phyloP scores from a whole-genome alignment of 1,139 yeast genomes.

The Sugiyamaella paludigena region DNA sequence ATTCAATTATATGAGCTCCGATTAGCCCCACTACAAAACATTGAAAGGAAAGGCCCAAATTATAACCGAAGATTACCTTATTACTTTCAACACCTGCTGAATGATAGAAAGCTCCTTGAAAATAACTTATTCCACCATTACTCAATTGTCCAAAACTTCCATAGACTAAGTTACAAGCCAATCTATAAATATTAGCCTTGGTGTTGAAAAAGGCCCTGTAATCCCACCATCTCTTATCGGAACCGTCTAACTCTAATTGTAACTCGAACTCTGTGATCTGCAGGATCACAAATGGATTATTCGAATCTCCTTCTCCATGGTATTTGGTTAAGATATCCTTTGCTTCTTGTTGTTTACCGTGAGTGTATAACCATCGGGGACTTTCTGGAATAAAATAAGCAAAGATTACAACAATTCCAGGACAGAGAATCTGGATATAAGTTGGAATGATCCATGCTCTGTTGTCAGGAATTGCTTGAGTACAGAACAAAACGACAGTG shows the following conservation, averaged over 20 bases:
- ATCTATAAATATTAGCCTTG: conserved; percentile 38
- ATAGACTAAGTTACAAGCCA: conserved; percentile 19
- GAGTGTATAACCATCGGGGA: conserved; percentile 60
- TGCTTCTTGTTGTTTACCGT: conserved; percentile 47
- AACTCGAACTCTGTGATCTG: conserved; percentile 26
- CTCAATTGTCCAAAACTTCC: conserved; percentile 18
- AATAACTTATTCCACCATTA: conserved; percentile 24
- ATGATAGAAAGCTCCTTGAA: conserved; percentile 21
- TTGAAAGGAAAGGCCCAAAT: conserved; percentile 19
- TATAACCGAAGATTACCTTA: conserved; percentile 16
- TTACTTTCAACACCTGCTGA: conserved; percentile 22
- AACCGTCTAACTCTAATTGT: conserved; percentile 20
- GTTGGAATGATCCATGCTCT: conserved; percentile 49
- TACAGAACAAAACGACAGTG: conserved; percentile 48
- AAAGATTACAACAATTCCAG: conserved; percentile 52
- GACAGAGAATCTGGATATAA: conserved; percentile 42
- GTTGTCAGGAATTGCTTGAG: conserved; percentile 32
- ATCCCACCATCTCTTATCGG: conserved; percentile 29
- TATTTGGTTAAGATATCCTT: conserved; percentile 32
- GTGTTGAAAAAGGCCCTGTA: conserved; percentile 39
- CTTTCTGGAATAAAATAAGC: conserved; percentile 64
- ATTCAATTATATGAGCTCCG: conserved; percentile 23
- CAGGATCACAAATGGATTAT: conserved; percentile 21
- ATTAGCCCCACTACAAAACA: conserved; percentile 16
- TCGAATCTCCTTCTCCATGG: conserved; percentile 28